A percentile compares a stretch with the other conserved stretches of the same genome.
These are phyloP conservation scores for Arachis monticola DNA, from an alignment of 331 rosid species.

Conservation along the genomic window DNA sequence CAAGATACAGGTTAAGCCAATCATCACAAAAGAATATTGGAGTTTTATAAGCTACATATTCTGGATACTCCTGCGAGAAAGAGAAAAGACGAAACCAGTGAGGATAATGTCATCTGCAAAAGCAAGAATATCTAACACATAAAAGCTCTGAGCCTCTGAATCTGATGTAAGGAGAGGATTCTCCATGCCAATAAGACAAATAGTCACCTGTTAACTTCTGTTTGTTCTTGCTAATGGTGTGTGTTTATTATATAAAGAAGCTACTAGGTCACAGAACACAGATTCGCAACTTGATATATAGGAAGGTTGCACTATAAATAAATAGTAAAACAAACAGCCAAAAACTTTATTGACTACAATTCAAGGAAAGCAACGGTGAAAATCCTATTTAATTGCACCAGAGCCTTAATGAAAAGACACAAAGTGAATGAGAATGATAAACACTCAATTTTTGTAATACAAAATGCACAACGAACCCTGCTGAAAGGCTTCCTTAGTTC, in stretches of 20 bases:
- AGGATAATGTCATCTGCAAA: slow-evolving; percentile 5
- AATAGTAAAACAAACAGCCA: slow-evolving; percentile 28
- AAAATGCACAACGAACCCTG: slow-evolving; percentile 9
- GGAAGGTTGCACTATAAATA: slow-evolving; percentile 21
- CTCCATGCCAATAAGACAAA: not conserved
- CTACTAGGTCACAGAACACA: not conserved
- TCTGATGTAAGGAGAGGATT: slow-evolving; percentile 5
- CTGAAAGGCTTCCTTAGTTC: slow-evolving; percentile 1
- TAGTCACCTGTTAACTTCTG: slow-evolving; percentile 5
- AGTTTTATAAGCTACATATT: slow-evolving; percentile 75
- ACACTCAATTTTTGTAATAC: not conserved
- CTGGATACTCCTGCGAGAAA: slow-evolving; percentile 78
- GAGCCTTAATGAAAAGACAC: not conserved
- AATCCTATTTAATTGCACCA: slow-evolving; percentile 8
- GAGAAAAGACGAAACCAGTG: slow-evolving; percentile 36
- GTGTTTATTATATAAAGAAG: slow-evolving; percentile 14
- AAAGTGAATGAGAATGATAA: slow-evolving; percentile 23
- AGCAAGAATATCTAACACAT: slow-evolving; percentile 33
- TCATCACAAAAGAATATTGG: slow-evolving; percentile 83
- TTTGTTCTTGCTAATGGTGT: slow-evolving; percentile 8
- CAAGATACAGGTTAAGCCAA: slow-evolving; percentile 93
- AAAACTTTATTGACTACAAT: not conserved
- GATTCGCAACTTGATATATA: not conserved
- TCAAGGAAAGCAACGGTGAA: slow-evolving; percentile 16
- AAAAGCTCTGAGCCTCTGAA: too few relatives aligned